phyloP scores from a whole-genome alignment of 805 yeast species.

The Pichia manshurica region DNA sequence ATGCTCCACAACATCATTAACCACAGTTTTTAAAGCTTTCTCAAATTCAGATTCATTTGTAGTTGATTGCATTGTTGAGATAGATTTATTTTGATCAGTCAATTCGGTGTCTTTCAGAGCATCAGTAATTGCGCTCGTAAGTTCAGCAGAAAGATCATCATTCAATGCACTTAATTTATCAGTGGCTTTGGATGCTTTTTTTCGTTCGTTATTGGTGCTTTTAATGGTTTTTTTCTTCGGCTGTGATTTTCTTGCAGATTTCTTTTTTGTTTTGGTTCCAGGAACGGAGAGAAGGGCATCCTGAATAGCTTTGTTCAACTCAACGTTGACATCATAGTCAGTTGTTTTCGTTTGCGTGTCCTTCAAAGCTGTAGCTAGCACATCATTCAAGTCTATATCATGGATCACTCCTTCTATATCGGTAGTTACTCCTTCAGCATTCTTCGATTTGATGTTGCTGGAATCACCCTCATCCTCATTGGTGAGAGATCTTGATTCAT shows the following conservation, averaged over 20 bases:
- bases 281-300: slow-evolving; percentile 11
- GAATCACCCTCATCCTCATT: neutral
- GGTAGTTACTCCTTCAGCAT: neutral
- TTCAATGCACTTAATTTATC: neutral
- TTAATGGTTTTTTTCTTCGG: slow-evolving; percentile 1
- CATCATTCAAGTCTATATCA: slow-evolving; percentile 16
- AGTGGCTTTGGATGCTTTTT: neutral
- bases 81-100: neutral
- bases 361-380: slow-evolving; percentile 18
- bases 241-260: neutral
- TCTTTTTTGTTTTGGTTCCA: neutral
- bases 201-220: neutral
- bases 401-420: slow-evolving; percentile 11
- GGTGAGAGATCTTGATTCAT: neutral
- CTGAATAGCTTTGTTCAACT: slow-evolving; percentile 6
- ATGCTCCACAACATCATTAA: slow-evolving; percentile 45
- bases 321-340: slow-evolving; percentile 9
- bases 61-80: neutral
- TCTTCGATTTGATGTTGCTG: neutral
- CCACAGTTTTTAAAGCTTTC: slow-evolving; percentile 51
- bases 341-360: slow-evolving; percentile 20
- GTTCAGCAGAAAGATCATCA: slow-evolving; percentile 13
- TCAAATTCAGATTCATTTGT: slow-evolving; percentile 36
- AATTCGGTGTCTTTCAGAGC: slow-evolving; percentile 18
- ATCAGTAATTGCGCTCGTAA: slow-evolving; percentile 23